Evolutionary conservation across 495 filamentous ascomycete species (phyloP).

Genomic region (Aspergillus kassunensis): DNA sequence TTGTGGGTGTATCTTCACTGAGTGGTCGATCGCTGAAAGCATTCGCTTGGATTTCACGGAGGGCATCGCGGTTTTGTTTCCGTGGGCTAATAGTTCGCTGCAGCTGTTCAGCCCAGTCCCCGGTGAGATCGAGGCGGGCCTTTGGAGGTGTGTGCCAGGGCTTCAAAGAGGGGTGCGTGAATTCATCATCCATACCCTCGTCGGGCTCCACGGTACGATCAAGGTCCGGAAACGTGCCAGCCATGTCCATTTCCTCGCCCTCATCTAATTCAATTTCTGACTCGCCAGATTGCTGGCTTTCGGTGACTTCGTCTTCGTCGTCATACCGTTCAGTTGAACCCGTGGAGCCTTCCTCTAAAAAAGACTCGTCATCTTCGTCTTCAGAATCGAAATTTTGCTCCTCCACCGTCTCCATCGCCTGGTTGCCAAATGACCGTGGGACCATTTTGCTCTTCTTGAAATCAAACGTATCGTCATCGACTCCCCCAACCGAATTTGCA

Average conservation of each 20-base stretch:
- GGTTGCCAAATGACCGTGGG: slow-evolving; percentile 73
- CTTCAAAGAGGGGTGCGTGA: slow-evolving; percentile 32
- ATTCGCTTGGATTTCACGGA: slow-evolving; percentile 56
- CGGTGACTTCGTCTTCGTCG: slow-evolving; percentile 59
- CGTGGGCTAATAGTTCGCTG: slow-evolving; percentile 87
- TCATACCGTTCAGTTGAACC: slow-evolving; percentile 66
- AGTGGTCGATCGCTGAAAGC: slow-evolving; percentile 43
- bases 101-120: slow-evolving; percentile 87
- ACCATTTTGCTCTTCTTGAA: slow-evolving; percentile 68
- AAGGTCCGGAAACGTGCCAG: slow-evolving; percentile 64
- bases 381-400: slow-evolving; percentile 37
- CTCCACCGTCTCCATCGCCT: slow-evolving; percentile 51
- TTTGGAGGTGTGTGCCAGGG: slow-evolving; percentile 57
- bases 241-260: slow-evolving; percentile 71
- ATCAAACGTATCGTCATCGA: slow-evolving; percentile 77
- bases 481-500: slow-evolving; percentile 44
- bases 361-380: slow-evolving; percentile 60
- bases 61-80: slow-evolving; percentile 72
- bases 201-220: slow-evolving; percentile 65
- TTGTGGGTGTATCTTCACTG: slow-evolving; percentile 34
- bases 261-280: slow-evolving; percentile 68
- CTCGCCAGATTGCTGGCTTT: slow-evolving; percentile 53
- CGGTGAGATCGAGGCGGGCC: slow-evolving; percentile 51
- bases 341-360: slow-evolving; percentile 86
- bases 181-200: slow-evolving; percentile 45